Conservation (phyloP, 2,329 filamentous ascomycete species). For the Talaromyces pinophilus region DNA sequence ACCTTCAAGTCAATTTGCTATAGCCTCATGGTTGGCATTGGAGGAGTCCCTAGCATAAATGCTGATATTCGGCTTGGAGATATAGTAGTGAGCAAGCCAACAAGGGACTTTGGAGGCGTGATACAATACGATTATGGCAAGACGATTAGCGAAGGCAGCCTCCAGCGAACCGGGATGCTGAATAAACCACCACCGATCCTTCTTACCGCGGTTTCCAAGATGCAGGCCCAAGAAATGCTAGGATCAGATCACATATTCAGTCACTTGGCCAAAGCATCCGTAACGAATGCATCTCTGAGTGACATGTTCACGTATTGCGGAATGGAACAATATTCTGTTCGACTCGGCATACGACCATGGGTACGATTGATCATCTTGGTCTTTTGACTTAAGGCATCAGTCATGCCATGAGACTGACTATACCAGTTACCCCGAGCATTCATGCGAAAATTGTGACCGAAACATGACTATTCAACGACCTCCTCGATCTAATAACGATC, state of each 20-base stretch:
- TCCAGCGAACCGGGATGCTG: conserved; percentile 15
- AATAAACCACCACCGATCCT: conserved; percentile 20
- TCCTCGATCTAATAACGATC: not conserved
- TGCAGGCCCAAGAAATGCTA: conserved; percentile 17
- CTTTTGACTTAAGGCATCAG: too few species aligned
- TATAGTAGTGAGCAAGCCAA: conserved; percentile 31
- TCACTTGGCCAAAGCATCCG: not conserved
- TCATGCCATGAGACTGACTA: not conserved
- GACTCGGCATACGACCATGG: not conserved
- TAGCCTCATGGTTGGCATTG: conserved; percentile 32
- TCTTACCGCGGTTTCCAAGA: conserved; percentile 16
- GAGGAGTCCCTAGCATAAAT: conserved; percentile 28
- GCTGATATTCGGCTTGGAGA: conserved; percentile 30
- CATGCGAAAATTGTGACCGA: not conserved
- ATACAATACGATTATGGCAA: conserved; percentile 25
- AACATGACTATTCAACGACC: not conserved
- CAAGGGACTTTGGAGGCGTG: conserved; percentile 27
- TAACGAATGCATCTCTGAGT: not conserved
- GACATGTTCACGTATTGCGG: not conserved
- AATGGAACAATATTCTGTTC: not conserved
- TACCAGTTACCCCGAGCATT: not conserved
- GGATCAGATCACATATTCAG: not conserved
- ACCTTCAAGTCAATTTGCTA: conserved; percentile 28
- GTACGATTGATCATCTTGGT: not conserved
- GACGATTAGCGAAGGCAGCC: not conserved